phyloP scores from a whole-genome alignment of 352 stramenopile genomes.

The Thalassiosira exigua region DNA sequence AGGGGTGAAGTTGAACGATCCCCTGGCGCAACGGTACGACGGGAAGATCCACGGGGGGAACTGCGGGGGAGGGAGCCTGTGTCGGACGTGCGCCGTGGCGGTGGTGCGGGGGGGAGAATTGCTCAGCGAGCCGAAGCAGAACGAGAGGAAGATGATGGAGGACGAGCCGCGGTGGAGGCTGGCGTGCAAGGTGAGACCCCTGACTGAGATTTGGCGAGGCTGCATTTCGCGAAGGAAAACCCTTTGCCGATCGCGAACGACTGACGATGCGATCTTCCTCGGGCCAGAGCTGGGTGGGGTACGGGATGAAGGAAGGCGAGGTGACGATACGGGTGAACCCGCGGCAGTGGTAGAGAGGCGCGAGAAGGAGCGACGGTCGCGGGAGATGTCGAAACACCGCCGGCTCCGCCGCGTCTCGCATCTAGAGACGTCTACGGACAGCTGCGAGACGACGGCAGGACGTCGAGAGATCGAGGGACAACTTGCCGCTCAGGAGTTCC shows the following conservation, averaged over 20 bases:
- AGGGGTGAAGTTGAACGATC: constrained; percentile 79
- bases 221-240: too few relatives aligned
- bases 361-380: neutral
- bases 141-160: constrained; percentile 75
- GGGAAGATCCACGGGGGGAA: constrained; percentile 47
- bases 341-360: constrained; percentile 60
- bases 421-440: too few relatives aligned
- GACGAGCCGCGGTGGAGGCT: constrained; percentile 69
- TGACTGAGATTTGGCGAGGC: too few relatives aligned
- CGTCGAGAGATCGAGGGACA: too few relatives aligned
- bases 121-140: constrained; percentile 53
- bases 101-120: constrained; percentile 65
- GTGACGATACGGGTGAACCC: constrained; percentile 76
- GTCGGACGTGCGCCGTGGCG: constrained; percentile 69
- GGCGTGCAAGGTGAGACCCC: constrained; percentile 57
- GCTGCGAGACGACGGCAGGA: too few relatives aligned
- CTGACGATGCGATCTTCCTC: too few relatives aligned
- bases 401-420: too few relatives aligned
- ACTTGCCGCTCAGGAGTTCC: too few relatives aligned
- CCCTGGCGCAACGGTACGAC: constrained; percentile 51
- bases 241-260: too few relatives aligned
- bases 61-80: constrained; percentile 72
- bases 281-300: constrained; percentile 72
- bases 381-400: too few relatives aligned
- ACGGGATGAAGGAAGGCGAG: constrained; percentile 77